Base-by-base conservation (phyloP, 2,329 filamentous ascomycete genomes). In the Hawksworthiomyces lignivorus region DNA sequence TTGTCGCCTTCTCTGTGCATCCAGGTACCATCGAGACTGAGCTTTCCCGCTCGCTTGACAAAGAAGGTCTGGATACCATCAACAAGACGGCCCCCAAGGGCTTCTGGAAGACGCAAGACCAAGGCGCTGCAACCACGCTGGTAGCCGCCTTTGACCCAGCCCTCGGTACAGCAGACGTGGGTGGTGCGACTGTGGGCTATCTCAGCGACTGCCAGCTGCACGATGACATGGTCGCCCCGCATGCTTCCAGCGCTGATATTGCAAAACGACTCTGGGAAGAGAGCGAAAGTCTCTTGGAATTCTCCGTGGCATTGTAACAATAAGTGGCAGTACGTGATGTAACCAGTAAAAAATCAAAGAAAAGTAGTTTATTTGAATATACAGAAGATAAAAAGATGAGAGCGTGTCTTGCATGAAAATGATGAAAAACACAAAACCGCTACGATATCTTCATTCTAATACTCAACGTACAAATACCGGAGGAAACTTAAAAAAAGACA, bases 261-360 rank as follows among this genome's bases (percentile, higher is more conserved):
- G 65, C 62, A 1, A 62, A 67, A 28, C 62, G 57, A 38, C 45
- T 71, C 26, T 73, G 68, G 67, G 59, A 60, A 38, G 47, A 70
- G 33, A 70, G 65, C 34, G 68, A 72, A 51, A 34, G 35, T 5
- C 44, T 52, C 31, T 18, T 52, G 26, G 18, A 41, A 21, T 26
- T 41, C 5, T 28, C 20, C 4, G 37, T 36, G 19, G 32, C 28
- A 4, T n/a, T 34, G 6, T 19, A 26, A 17, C 12, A 20, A 21
- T 6, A 32, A 18, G 10, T n/a, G n/a, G 10, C 12, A 8, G 19
- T 5, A 4, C 15, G 11, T 9, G 19, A 34, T 4, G 32, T 17
- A 34, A 9, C 19, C 17, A 3, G 14, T 20, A 19, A 18, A 10
- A 30, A n/a, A 30, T 9, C 12, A 30, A n/a, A 30, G 24, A 27